Conservation (phyloP, 129 eudicot species). For the Gnaphalium uliginosum region DNA sequence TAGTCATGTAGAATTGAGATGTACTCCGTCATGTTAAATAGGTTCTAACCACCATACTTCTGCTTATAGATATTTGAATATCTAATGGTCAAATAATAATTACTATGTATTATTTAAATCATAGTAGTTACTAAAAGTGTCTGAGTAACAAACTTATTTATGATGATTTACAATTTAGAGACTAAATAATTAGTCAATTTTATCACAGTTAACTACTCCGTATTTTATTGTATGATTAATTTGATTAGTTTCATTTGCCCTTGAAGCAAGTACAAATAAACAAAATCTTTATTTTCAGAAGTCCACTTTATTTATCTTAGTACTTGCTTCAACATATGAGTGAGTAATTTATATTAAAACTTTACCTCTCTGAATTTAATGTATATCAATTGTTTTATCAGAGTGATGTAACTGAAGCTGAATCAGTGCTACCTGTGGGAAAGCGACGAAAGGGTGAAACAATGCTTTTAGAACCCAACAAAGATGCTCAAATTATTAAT, state of each 20-base stretch:
- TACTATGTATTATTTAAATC: background rate
- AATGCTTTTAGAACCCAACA: constrained; percentile 35
- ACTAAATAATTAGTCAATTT: too few relatives aligned
- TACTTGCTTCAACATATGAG: background rate
- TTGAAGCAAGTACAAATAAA: background rate
- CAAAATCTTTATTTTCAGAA: too few relatives aligned
- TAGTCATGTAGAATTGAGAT: background rate
- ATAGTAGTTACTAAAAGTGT: background rate
- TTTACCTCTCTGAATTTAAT: background rate
- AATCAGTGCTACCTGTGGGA: constrained; percentile 37
- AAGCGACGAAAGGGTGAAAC: constrained; percentile 49
- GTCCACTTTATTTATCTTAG: background rate
- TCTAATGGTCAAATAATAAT: background rate
- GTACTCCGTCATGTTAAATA: background rate
- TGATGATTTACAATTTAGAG: too few relatives aligned
- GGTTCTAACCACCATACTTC: background rate
- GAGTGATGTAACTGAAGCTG: constrained; percentile 51
- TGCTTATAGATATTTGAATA: background rate
- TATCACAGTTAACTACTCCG: background rate
- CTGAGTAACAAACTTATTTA: too few relatives aligned
- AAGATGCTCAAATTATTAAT: constrained; percentile 51
- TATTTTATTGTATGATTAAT: background rate
- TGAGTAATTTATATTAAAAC: too few relatives aligned
- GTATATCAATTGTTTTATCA: constrained; percentile 28
- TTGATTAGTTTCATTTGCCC: background rate